A percentile compares a stretch with the other conserved stretches of the same genome.
Conservation (phyloP, 352 stramenopile species). For the Pythium aquatile region DNA sequence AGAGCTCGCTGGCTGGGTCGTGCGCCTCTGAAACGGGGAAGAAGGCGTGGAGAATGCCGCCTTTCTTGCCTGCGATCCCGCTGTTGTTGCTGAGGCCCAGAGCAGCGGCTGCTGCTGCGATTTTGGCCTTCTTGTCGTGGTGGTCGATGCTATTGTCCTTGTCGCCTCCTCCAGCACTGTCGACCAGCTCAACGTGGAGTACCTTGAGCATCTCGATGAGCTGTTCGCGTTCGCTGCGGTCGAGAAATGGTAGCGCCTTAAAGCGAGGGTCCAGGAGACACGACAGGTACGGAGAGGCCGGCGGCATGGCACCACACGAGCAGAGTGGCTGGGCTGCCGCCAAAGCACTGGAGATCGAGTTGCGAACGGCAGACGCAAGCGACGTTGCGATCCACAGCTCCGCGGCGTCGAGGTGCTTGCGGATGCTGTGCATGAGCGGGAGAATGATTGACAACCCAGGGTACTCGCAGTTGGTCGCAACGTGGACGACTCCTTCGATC, state of each 20-base stretch:
- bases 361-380: constrained; percentile 56
- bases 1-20: constrained; percentile 36
- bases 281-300: constrained; percentile 56
- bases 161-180: constrained; percentile 30
- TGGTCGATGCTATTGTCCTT: constrained; percentile 34
- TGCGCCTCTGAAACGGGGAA: constrained; percentile 55
- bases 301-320: constrained; percentile 35
- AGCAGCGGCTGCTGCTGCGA: constrained; percentile 12
- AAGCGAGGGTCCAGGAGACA: constrained; percentile 74
- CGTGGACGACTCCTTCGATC: constrained; percentile 64
- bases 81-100: constrained; percentile 13
- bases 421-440: constrained; percentile 64
- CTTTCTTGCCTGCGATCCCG: constrained; percentile 29
- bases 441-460: constrained; percentile 67
- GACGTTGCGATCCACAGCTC: constrained; percentile 62
- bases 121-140: constrained; percentile 30
- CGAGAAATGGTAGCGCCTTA: constrained; percentile 69
- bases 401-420: constrained; percentile 65
- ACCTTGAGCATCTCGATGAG: constrained; percentile 54
- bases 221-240: constrained; percentile 46
- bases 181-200: constrained; percentile 43
- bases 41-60: constrained; percentile 53
- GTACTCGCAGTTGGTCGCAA: constrained; percentile 59
- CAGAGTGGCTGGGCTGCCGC: constrained; percentile 46
- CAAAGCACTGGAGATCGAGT: constrained; percentile 52